Evolutionary conservation across 164 flowering plant species (phyloP).

Genomic region (Vitis vinifera): DNA sequence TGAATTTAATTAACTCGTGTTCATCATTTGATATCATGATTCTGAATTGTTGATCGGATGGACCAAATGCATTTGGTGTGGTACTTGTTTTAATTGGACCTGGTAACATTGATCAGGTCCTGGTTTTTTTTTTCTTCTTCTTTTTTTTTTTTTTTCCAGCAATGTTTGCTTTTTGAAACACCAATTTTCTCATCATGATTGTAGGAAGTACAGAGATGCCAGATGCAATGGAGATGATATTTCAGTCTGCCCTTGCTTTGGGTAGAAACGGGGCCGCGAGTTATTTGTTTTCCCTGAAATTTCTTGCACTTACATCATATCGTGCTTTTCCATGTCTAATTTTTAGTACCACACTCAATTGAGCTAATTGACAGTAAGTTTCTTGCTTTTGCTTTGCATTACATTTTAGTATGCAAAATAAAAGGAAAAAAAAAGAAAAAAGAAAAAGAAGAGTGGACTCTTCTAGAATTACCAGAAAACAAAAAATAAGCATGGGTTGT

Average conservation of each 20-base stretch:
- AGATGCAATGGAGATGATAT: slow-evolving; percentile 92
- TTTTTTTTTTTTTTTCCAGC: too few species aligned
- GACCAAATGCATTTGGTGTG: slow-evolving; percentile 84
- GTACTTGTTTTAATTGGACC: slow-evolving; percentile 92
- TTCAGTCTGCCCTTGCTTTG: slow-evolving; percentile 77
- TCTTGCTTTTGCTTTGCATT: too few species aligned
- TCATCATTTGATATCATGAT: too few species aligned
- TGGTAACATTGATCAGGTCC: slow-evolving; percentile 84
- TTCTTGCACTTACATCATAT: neutral
- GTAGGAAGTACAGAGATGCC: slow-evolving; percentile 84
- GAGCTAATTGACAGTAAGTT: too few species aligned
- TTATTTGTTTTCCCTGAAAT: slow-evolving; percentile 12
- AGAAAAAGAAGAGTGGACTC: too few species aligned
- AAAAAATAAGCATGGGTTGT: neutral
- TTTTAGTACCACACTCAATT: too few species aligned
- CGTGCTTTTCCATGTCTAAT: neutral
- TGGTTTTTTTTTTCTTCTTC: too few species aligned
- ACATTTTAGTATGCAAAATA: too few species aligned
- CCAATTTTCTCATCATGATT: neutral
- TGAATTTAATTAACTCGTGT: too few species aligned
- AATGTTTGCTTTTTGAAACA: neutral
- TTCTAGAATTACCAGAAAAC: neutral
- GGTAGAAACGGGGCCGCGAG: slow-evolving; percentile 91
- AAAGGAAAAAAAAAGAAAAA: too few species aligned
- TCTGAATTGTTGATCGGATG: slow-evolving; percentile 43